Base-by-base conservation (phyloP, 2,329 filamentous ascomycete genomes). In the Pyrenophora seminiperda region DNA sequence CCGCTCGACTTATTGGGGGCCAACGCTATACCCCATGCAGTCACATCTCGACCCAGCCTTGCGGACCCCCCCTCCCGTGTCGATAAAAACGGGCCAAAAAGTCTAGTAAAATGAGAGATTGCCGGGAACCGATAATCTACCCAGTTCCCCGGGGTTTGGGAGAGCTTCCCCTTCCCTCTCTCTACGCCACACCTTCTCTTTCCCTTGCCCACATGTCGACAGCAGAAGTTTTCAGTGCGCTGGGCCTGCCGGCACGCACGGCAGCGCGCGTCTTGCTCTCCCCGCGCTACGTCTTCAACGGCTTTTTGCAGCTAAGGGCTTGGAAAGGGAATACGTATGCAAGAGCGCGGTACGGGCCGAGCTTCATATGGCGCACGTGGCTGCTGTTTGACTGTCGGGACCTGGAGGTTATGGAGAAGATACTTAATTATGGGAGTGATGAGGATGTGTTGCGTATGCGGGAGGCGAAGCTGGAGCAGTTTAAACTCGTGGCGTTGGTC, bases 321-420 rank as follows among this genome's bases (percentile, higher is more conserved):
- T 55, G 53, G 53, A 27, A 19, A 13, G 10, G 27, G 2, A 48
- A 50, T 46, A 24, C 41, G 1, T 63, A 62, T 50, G 61, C 57
- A 18, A 33, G 39, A 11, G 11, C 36, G 10, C 53, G 61, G 15
- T 64, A 53, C 22, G 59, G 61, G 13, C 38, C 36, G 32, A 40
- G 29, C 15, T 61, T 49, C 13, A 27, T 33, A 17, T 59, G 41
- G 53, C 49, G 58, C 18, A 32, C 54, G 10, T 64, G 61, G 61
- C 40, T 62, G 18, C 38, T 62, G n/a, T 59, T 61, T n/a, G 61
- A 64, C 41, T 46, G 54, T 4, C 19, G 46, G 32, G 56, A 61
- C 4, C 41, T 64, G 5, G 59, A 64, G 30, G 33, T 33, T 24
- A 15, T 62, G 27, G 61, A 64, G 20, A 32, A 43, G 2, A 17